These are phyloP conservation scores for Pilasporangium apinafurcum DNA, from an alignment of 352 stramenopile genomes.

Conservation along the genomic window DNA sequence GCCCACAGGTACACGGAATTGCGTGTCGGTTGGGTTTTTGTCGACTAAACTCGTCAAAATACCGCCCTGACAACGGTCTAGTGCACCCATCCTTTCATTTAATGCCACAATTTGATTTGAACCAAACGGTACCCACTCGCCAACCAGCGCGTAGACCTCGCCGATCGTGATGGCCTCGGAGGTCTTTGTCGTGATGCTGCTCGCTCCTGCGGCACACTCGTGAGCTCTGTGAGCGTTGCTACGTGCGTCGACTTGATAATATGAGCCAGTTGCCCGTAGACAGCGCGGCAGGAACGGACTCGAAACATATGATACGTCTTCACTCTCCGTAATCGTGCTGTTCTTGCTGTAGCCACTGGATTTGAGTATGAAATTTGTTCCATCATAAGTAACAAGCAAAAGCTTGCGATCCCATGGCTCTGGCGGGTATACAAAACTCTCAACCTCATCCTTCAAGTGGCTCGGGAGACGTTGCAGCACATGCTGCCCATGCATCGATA, in stretches of 20 bases:
- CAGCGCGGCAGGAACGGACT: slow-evolving; percentile 95
- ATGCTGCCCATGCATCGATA: slow-evolving; percentile 85
- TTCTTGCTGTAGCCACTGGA: slow-evolving; percentile 82
- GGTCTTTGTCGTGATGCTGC: slow-evolving; percentile 89
- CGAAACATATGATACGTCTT: slow-evolving; percentile 97
- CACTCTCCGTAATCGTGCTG: slow-evolving; percentile 93
- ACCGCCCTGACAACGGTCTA: slow-evolving; percentile 94
- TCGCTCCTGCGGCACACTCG: slow-evolving; percentile 76
- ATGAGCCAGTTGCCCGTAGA: slow-evolving; percentile 85
- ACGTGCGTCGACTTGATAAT: slow-evolving; percentile 73
- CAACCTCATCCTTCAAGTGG: slow-evolving; percentile 60
- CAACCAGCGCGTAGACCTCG: slow-evolving; percentile 94
- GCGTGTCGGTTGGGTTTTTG: slow-evolving; percentile 66
- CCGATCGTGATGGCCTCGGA: slow-evolving; percentile 93
- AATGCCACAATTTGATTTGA: slow-evolving; percentile 97
- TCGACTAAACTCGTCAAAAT: slow-evolving; percentile 95
- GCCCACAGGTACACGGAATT: slow-evolving; percentile 85
- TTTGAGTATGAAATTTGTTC: slow-evolving; percentile 69
- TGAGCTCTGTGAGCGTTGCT: slow-evolving; percentile 90
- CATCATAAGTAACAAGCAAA: slow-evolving; percentile 50
- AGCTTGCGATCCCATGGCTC: slow-evolving; percentile 32
- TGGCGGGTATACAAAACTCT: slow-evolving; percentile 57
- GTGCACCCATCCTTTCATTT: slow-evolving; percentile 95
- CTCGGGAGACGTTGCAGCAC: slow-evolving; percentile 81
- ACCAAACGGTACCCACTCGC: slow-evolving; percentile 97